Conservation (phyloP, 768 basidiomycete species). For the Paxillus involutus region DNA sequence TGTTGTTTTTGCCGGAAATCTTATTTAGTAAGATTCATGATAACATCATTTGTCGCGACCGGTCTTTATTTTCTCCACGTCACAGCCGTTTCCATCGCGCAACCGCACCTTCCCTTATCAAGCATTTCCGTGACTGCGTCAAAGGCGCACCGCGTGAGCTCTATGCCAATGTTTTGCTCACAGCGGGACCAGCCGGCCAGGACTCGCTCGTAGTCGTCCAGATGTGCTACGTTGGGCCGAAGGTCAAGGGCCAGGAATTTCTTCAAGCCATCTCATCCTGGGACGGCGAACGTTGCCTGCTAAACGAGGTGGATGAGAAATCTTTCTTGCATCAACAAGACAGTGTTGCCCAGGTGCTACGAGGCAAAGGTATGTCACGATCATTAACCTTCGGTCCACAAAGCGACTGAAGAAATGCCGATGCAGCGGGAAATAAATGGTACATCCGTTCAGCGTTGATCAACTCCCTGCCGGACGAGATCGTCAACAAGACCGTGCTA, state of each 20-base stretch:
- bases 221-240: constrained; percentile 83
- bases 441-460: constrained; percentile 87
- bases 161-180: constrained; percentile 88
- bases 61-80: constrained; percentile 5
- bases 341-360: constrained; percentile 86
- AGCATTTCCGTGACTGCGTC: constrained; percentile 91
- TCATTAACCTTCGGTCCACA: background rate
- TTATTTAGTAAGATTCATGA: constrained; percentile 71
- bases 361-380: constrained; percentile 65
- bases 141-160: constrained; percentile 85
- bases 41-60: background rate
- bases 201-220: constrained; percentile 90
- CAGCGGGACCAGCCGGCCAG: constrained; percentile 81
- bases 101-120: constrained; percentile 86
- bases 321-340: constrained; percentile 89
- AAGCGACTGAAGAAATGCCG: background rate
- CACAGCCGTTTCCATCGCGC: constrained; percentile 79
- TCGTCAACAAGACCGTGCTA: constrained; percentile 79
- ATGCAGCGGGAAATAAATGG: constrained; percentile 79
- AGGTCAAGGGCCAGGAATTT: constrained; percentile 72
- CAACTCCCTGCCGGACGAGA: constrained; percentile 80
- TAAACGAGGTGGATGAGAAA: constrained; percentile 91
- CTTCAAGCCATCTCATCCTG: constrained; percentile 85
- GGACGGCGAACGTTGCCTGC: constrained; percentile 82
- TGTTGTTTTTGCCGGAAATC: constrained; percentile 88